phyloP scores from a whole-genome alignment of 768 basidiomycete species.

The Tulasnella sp. region DNA sequence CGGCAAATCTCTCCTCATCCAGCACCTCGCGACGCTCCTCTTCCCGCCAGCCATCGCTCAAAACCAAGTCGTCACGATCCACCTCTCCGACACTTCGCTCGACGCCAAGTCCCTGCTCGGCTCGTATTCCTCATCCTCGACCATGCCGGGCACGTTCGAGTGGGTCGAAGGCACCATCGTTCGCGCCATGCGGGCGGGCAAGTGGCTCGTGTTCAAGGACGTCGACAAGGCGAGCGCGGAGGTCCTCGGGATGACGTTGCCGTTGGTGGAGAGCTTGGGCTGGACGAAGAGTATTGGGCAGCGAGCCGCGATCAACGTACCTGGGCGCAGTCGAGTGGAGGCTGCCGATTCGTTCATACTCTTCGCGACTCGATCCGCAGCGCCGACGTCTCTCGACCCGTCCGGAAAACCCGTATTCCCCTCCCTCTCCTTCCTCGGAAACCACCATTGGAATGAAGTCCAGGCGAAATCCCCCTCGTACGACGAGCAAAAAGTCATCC shows the following conservation, averaged over 20 bases:
- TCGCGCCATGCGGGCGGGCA: conserved; percentile 81
- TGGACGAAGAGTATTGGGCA: conserved; percentile 72
- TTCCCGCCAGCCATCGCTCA: conserved; percentile 50
- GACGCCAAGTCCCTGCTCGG: conserved; percentile 61
- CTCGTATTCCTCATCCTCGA: conserved; percentile 84
- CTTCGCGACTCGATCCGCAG: conserved; percentile 79
- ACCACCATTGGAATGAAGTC: conserved; percentile 78
- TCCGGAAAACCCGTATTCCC: conserved; percentile 45
- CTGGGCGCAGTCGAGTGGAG: conserved; percentile 66
- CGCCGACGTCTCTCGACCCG: conserved; percentile 34
- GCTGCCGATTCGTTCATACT: conserved; percentile 76
- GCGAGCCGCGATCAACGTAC: conserved; percentile 63
- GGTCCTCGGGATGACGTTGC: conserved; percentile 80
- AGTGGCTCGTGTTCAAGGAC: conserved; percentile 91
- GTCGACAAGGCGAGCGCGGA: conserved; percentile 88
- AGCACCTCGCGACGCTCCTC: conserved; percentile 66
- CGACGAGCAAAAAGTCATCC: conserved; percentile 66
- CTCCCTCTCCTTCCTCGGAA: conserved; percentile 70
- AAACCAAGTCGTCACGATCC: conserved; percentile 63
- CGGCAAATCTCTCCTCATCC: conserved; percentile 78
- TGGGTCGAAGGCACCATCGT: conserved; percentile 95
- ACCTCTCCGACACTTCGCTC: conserved; percentile 91
- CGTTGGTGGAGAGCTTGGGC: conserved; percentile 65
- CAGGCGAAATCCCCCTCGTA: conserved; percentile 56
- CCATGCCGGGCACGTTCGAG: conserved; percentile 81